Evolutionary conservation across 1,284 basidiomycete genomes (phyloP).

Genomic region (Moesziomyces sp.): DNA sequence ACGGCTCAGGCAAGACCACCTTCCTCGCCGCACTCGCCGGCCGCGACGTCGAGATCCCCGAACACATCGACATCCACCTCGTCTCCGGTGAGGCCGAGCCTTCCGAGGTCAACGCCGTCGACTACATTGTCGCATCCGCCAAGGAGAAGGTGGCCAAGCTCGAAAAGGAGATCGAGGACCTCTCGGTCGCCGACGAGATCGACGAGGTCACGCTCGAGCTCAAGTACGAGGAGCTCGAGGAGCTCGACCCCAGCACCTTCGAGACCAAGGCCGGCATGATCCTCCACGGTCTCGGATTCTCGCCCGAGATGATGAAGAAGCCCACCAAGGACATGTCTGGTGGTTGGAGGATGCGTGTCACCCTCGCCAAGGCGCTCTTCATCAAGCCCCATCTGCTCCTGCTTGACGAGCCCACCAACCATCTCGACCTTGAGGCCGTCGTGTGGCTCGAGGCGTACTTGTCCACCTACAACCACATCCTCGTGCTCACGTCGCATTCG

Average conservation of each 20-base stretch:
- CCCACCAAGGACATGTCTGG: slow-evolving; percentile 98
- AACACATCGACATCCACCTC: slow-evolving; percentile 97
- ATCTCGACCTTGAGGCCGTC: slow-evolving; percentile 94
- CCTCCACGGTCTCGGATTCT: slow-evolving; percentile 95
- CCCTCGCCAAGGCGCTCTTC: slow-evolving; percentile 93
- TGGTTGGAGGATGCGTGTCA: slow-evolving; percentile 99
- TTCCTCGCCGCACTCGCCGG: slow-evolving; percentile 65
- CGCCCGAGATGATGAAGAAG: slow-evolving; percentile 89
- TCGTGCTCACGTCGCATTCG: slow-evolving; percentile 90
- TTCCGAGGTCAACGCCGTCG: slow-evolving; percentile 92
- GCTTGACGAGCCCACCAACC: slow-evolving; percentile 79
- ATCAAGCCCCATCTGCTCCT: slow-evolving; percentile 94
- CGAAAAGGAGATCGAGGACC: slow-evolving; percentile 92
- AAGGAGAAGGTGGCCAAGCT: slow-evolving; percentile 94
- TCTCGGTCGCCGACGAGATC: slow-evolving; percentile 86
- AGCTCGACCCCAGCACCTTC: slow-evolving; percentile 93
- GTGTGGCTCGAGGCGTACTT: slow-evolving; percentile 99
- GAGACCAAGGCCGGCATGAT: slow-evolving; percentile 96
- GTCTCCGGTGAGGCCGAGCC: slow-evolving; percentile 96
- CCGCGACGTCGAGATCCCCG: slow-evolving; percentile 87
- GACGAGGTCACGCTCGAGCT: slow-evolving; percentile 88
- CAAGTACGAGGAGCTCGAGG: slow-evolving; percentile 95
- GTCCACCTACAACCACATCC: slow-evolving; percentile 96
- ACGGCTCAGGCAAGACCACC: slow-evolving; percentile 94
- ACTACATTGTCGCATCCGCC: slow-evolving; percentile 93